These are phyloP conservation scores for Coemansia sp. DNA, from an alignment of 192 early-diverging fungal species.

Conservation along the genomic window DNA sequence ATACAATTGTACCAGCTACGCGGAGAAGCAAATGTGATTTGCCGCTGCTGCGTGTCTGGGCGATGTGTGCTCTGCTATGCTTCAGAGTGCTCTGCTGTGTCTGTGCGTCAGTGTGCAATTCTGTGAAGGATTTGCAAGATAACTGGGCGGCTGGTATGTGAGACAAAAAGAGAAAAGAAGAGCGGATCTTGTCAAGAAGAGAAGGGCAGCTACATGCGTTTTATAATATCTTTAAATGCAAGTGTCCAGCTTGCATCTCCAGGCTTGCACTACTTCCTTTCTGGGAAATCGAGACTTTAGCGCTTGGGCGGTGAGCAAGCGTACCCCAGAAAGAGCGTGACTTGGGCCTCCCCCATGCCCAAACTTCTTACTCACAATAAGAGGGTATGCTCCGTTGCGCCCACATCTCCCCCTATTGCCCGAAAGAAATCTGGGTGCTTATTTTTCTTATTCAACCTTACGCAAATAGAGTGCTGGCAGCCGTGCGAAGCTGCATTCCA, in stretches of 20 bases:
- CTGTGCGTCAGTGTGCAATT: no score
- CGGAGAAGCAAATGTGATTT: neutral
- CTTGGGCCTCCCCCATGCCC: neutral
- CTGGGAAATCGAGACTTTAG: slow-evolving; percentile 8
- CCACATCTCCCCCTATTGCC: neutral
- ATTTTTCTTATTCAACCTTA: no score
- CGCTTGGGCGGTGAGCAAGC: neutral
- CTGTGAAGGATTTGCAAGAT: no score
- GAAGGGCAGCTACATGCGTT: no score
- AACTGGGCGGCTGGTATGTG: no score
- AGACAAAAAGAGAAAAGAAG: no score
- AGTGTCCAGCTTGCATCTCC: no score
- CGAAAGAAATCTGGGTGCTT: neutral
- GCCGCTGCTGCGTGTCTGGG: neutral
- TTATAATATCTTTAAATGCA: no score
- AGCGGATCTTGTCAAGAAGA: no score
- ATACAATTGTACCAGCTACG: neutral
- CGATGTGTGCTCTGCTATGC: neutral
- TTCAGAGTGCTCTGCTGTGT: no score
- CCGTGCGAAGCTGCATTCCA: neutral
- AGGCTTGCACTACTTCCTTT: neutral
- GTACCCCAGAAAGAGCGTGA: slow-evolving; percentile 3
- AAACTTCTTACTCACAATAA: slow-evolving; percentile 2
- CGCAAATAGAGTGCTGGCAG: no score
- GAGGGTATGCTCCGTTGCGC: neutral